Conservation (phyloP, 495 filamentous ascomycete genomes). For the Opeltia flavorubescens region DNA sequence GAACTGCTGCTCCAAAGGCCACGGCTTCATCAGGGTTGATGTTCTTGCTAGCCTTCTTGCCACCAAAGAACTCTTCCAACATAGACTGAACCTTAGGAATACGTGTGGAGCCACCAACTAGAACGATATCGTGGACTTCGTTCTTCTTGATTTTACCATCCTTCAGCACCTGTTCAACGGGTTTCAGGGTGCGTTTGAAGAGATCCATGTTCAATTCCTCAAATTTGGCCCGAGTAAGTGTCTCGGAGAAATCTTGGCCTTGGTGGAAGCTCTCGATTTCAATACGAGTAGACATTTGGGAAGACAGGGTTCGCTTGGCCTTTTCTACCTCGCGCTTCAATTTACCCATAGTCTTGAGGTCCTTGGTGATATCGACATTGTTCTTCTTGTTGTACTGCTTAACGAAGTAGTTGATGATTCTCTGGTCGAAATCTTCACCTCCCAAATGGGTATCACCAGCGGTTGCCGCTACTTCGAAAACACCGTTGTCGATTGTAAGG, state of each 20-base stretch:
- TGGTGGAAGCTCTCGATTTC: slow-evolving; percentile 97
- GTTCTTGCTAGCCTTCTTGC: slow-evolving; percentile 95
- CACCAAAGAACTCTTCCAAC: slow-evolving; percentile 87
- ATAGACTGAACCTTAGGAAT: slow-evolving; percentile 93
- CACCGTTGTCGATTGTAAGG: slow-evolving; percentile 88
- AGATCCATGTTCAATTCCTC: slow-evolving; percentile 98
- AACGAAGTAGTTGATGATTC: slow-evolving; percentile 91
- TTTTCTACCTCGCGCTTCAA: slow-evolving; percentile 99
- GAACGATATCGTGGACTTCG: slow-evolving; percentile 76
- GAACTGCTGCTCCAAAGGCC: slow-evolving; percentile 92
- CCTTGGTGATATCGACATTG: slow-evolving; percentile 79
- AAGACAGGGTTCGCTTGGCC: slow-evolving; percentile 98
- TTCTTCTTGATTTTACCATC: slow-evolving; percentile 83
- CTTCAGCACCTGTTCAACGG: slow-evolving; percentile 93
- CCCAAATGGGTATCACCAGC: slow-evolving; percentile 99
- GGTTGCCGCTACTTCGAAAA: slow-evolving; percentile 96
- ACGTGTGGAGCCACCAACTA: slow-evolving; percentile 88
- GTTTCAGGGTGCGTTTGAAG: slow-evolving; percentile 98
- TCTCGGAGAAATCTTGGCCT: slow-evolving; percentile 97
- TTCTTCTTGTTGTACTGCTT: slow-evolving; percentile 99
- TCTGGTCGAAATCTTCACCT: slow-evolving; percentile 99
- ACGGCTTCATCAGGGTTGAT: slow-evolving; percentile 99
- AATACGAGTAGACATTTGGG: slow-evolving; percentile 93
- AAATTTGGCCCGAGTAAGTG: slow-evolving; percentile 95
- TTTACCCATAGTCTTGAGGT: slow-evolving; percentile 98